Evolutionary conservation across 768 basidiomycete species (phyloP), one percentile per base, ranked within the genome.

Genomic region (Leccinum disarticulatum): DNA sequence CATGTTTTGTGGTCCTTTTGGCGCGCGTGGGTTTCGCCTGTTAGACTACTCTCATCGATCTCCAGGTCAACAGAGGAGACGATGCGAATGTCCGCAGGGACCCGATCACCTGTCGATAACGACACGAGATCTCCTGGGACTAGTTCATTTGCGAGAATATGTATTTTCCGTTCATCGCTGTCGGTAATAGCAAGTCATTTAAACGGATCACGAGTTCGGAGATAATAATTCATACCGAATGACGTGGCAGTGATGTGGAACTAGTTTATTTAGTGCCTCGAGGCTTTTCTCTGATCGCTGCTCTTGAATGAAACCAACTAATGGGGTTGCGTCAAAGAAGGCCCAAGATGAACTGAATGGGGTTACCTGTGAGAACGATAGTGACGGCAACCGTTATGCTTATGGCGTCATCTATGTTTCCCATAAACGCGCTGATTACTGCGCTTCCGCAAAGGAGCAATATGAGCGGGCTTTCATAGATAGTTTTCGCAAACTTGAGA

Each of bases 291-390:
- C 95, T 1, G 96, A 98, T 33, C 95, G 83, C 61, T 90, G 86
- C 73, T 98, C 95, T 74, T 98, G 95, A 31, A 98, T 86, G 69
- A 98, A 98, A 10, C 93, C 96, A 62, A 98, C 95, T 82, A 51
- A 56, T 4, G 52, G 22, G 30, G 19, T 22, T 33, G 27, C 15
- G 36, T 62, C 33, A 70, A 50, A 25, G 22, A 4, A 33, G 22
- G 2, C 1, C 14, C 50, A 22, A 54, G 54, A 54, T 47, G 31
- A 22, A 22, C 19, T 8, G 43, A 57, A 30, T 35, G 49, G n/a
- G 22, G 82, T 72, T 65, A 95, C 94, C 94, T 38, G 95, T 95
- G 6, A 98, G 76, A 25, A 98, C 95, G 58, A 98, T 98, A 30
- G 92, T 75, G 17, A 98, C 90, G 28, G 95, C 95, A 10, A 96